A percentile compares a stretch with the other conserved stretches of the same genome.
phyloP scores from a whole-genome alignment of 768 basidiomycete species.

The Gymnopilus junonius region DNA sequence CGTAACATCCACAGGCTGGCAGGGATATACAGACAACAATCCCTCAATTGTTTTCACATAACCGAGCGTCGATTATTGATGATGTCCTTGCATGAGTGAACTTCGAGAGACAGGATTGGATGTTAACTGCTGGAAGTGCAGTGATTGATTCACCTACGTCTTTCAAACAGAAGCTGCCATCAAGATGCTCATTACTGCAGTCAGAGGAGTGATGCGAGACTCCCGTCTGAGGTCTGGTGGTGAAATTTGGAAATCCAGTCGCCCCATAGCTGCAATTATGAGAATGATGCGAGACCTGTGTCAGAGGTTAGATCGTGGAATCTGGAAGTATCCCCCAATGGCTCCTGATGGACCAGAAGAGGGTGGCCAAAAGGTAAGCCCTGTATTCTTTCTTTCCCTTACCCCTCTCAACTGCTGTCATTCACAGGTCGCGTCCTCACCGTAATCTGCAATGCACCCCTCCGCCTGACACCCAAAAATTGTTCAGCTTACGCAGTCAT shows the following conservation, averaged over 20 bases:
- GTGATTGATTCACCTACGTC: not conserved
- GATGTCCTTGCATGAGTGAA: not conserved
- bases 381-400: not conserved
- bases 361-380: not conserved
- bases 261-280: not conserved
- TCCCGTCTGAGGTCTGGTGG: not conserved
- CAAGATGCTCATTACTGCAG: not conserved
- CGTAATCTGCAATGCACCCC: not conserved
- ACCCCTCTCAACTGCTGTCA: not conserved
- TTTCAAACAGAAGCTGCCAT: not conserved
- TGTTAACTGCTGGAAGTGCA: not conserved
- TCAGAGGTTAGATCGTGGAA: too few species aligned
- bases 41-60: not conserved
- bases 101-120: not conserved
- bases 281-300: not conserved
- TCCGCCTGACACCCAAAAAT: too few species aligned
- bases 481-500: too few species aligned
- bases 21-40: not conserved
- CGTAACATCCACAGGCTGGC: not conserved
- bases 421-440: not conserved
- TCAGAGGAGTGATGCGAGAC: not conserved
- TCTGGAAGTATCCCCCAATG: too few species aligned
- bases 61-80: not conserved
- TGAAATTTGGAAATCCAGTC: not conserved
- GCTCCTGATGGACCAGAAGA: not conserved